Conservation (phyloP, 2,329 filamentous ascomycete genomes). For the Fusarium pseudonygamai region DNA sequence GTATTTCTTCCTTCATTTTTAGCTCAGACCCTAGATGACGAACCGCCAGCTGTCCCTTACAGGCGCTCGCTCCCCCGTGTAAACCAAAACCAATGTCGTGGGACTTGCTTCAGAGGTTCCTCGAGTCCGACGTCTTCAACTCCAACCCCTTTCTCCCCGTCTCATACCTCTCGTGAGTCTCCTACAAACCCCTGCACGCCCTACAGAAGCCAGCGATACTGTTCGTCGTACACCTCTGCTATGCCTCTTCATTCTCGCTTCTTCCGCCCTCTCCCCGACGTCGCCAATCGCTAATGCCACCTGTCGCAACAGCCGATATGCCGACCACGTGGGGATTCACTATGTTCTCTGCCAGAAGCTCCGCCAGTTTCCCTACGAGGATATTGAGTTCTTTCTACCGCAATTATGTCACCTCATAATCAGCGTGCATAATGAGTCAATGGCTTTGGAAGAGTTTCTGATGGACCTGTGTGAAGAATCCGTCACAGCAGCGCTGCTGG, state of each 20-base stretch:
- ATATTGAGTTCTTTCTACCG: constrained; percentile 92
- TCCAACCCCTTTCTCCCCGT: constrained; percentile 89
- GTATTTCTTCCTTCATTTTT: constrained; percentile 10
- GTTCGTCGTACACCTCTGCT: background rate
- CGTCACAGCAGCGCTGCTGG: constrained; percentile 83
- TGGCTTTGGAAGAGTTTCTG: constrained; percentile 89
- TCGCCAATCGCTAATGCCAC: constrained; percentile 40
- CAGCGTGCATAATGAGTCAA: constrained; percentile 89
- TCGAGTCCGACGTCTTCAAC: constrained; percentile 95
- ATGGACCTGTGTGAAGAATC: constrained; percentile 88
- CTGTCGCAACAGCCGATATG: constrained; percentile 73
- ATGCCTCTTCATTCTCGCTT: background rate
- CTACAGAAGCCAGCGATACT: background rate
- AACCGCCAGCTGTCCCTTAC: constrained; percentile 46
- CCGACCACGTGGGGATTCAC: constrained; percentile 89
- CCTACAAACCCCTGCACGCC: constrained; percentile 1
- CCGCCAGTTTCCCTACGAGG: constrained; percentile 87
- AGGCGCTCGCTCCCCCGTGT: constrained; percentile 47
- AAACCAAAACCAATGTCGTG: constrained; percentile 73
- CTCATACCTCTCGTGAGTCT: constrained; percentile 84
- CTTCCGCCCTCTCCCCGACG: constrained; percentile 30
- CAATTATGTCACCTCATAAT: constrained; percentile 89
- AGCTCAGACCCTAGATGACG: constrained; percentile 50
- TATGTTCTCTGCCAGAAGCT: constrained; percentile 90
- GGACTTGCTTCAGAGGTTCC: constrained; percentile 89